phyloP scores from a whole-genome alignment of 768 basidiomycete species.

The Lactarius pseudohatsudake region DNA sequence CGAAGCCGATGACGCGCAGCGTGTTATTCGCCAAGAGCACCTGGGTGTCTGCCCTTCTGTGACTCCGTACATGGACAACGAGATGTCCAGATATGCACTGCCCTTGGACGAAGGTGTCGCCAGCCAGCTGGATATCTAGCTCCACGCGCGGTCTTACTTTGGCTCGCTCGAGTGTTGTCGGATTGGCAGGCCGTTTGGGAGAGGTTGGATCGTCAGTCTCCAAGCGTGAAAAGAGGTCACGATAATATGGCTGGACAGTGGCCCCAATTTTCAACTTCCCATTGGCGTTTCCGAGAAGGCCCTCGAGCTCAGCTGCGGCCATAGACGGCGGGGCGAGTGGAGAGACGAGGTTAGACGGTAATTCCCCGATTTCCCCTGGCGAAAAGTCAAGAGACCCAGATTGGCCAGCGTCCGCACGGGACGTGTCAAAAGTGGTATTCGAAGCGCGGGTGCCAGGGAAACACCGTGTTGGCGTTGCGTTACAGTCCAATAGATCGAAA shows the following conservation, averaged over 20 bases:
- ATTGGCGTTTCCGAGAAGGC: constrained; percentile 60
- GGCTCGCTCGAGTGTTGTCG: constrained; percentile 63
- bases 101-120: constrained; percentile 77
- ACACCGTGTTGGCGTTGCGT: background rate
- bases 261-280: constrained; percentile 57
- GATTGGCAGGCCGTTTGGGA: constrained; percentile 31
- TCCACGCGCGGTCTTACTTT: constrained; percentile 73
- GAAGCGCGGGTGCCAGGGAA: background rate
- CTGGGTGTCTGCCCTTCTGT: constrained; percentile 54
- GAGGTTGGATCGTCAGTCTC: background rate
- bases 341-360: constrained; percentile 52
- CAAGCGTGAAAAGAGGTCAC: background rate
- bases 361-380: constrained; percentile 4
- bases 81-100: constrained; percentile 67
- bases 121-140: constrained; percentile 77
- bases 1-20: constrained; percentile 82
- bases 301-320: constrained; percentile 57
- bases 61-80: constrained; percentile 60
- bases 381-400: constrained; percentile 1
- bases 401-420: constrained; percentile 2
- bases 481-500: too few species aligned
- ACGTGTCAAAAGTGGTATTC: constrained; percentile 15
- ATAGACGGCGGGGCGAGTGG: constrained; percentile 48
- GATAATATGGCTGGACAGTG: constrained; percentile 41
- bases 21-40: constrained; percentile 72